A percentile compares a stretch with the other conserved stretches of the same genome.
Evolutionary conservation across 164 flowering plant genomes (phyloP).

Genomic region (Platanus orientalis): DNA sequence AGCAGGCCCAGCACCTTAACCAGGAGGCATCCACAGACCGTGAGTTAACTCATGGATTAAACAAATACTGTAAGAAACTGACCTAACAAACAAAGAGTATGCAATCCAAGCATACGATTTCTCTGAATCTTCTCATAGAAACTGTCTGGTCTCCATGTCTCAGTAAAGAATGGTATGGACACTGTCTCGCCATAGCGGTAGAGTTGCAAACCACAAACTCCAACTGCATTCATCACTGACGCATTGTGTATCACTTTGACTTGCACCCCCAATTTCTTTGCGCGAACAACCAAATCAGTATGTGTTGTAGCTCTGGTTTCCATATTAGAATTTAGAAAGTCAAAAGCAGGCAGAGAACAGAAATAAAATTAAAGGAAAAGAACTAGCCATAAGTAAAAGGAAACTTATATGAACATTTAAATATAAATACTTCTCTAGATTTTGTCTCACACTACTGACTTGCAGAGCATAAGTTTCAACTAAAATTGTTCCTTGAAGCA

Average conservation of each 20-base stretch:
- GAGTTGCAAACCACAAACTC: slow-evolving; percentile 91
- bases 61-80: slow-evolving; percentile 9
- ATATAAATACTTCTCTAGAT: neutral
- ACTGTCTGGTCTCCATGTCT: slow-evolving; percentile 91
- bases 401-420: neutral
- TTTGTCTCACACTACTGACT: neutral
- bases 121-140: slow-evolving; percentile 80
- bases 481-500: neutral
- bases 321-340: slow-evolving; percentile 5
- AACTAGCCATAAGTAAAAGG: neutral
- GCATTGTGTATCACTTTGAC: slow-evolving; percentile 89
- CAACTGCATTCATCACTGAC: slow-evolving; percentile 92
- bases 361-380: neutral
- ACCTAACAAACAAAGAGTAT: slow-evolving; percentile 94
- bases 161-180: slow-evolving; percentile 90
- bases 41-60: neutral
- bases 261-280: slow-evolving; percentile 68
- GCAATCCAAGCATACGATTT: slow-evolving; percentile 70
- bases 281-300: slow-evolving; percentile 85
- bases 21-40: neutral
- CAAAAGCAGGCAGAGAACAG: neutral
- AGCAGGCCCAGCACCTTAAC: no score
- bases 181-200: slow-evolving; percentile 95
- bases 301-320: slow-evolving; percentile 86
- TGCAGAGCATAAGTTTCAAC: neutral